Evolutionary conservation across 768 basidiomycete genomes (phyloP).

Genomic region (Boletus reticuloceps): DNA sequence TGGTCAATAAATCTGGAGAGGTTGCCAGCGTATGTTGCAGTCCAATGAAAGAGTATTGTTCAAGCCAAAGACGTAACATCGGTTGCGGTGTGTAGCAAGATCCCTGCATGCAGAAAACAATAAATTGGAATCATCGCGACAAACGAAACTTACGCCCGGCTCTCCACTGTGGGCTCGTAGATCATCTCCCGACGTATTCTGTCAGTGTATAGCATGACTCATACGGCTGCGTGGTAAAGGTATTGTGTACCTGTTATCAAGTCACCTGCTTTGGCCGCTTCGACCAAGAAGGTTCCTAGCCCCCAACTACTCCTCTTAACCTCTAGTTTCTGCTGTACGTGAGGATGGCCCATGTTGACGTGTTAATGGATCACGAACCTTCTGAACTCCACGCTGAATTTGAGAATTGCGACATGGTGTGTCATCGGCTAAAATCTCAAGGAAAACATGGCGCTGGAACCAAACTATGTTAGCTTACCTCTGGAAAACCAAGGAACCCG

Average conservation of each 20-base stretch:
- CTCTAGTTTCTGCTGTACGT: conserved; percentile 36
- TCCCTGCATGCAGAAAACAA: conserved; percentile 30
- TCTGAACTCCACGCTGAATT: conserved; percentile 44
- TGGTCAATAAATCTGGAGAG: conserved; percentile 72
- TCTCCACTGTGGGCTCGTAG: conserved; percentile 44
- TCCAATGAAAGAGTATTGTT: conserved; percentile 51
- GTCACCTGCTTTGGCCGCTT: conserved; percentile 43
- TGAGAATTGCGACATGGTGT: conserved; percentile 46
- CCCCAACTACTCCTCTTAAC: conserved; percentile 48
- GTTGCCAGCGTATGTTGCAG: conserved; percentile 54
- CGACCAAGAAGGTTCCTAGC: conserved; percentile 51
- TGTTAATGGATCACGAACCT: conserved; percentile 33
- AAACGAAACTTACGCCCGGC: conserved; percentile 45
- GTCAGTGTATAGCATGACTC: not conserved
- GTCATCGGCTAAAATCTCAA: conserved; percentile 24
- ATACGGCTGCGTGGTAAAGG: not conserved
- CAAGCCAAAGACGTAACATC: conserved; percentile 64
- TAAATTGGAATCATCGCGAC: not conserved
- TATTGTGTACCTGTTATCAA: conserved; percentile 41
- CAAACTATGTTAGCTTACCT: conserved; percentile 18
- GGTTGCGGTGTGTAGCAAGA: conserved; percentile 44
- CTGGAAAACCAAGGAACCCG: conserved; percentile 7
- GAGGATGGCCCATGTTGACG: not conserved
- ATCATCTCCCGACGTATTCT: conserved; percentile 75
- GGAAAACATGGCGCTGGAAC: not conserved